A percentile compares a stretch with the other conserved stretches of the same genome.
Evolutionary conservation across 2,329 filamentous ascomycete species (phyloP).

Genomic region (Exserohilum turcica): DNA sequence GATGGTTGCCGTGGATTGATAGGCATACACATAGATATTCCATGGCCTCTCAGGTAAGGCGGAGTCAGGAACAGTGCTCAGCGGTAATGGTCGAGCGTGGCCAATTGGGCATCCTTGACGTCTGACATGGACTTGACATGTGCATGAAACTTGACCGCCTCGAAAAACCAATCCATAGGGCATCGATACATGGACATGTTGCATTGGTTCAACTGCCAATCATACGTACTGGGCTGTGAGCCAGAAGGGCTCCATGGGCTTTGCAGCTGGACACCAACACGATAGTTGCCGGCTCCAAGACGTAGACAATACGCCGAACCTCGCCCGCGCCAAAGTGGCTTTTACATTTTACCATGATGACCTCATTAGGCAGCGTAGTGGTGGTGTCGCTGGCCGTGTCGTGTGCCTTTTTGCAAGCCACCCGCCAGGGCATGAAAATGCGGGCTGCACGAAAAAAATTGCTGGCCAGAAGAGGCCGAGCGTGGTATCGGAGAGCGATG

Average conservation of each 20-base stretch:
- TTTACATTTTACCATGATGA: not conserved
- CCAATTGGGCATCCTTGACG: not conserved
- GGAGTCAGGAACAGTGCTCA: not conserved
- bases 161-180: not conserved
- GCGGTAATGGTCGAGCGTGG: not conserved
- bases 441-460: not conserved
- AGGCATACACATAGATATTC: not conserved
- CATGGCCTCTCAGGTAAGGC: not conserved
- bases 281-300: not conserved
- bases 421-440: too few species aligned
- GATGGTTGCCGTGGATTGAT: too few species aligned
- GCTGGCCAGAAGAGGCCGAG: not conserved
- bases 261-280: not conserved
- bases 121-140: not conserved
- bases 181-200: not conserved
- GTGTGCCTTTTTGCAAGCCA: too few species aligned
- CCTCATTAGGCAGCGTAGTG: too few species aligned
- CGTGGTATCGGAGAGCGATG: not conserved
- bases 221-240: not conserved
- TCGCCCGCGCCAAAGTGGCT: not conserved
- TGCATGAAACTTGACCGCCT: not conserved
- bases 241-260: not conserved
- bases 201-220: not conserved
- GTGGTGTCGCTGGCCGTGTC: too few species aligned
- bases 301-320: not conserved